Evolutionary conservation across 179 eudicot species (phyloP).

Genomic region (Nepenthes alata): DNA sequence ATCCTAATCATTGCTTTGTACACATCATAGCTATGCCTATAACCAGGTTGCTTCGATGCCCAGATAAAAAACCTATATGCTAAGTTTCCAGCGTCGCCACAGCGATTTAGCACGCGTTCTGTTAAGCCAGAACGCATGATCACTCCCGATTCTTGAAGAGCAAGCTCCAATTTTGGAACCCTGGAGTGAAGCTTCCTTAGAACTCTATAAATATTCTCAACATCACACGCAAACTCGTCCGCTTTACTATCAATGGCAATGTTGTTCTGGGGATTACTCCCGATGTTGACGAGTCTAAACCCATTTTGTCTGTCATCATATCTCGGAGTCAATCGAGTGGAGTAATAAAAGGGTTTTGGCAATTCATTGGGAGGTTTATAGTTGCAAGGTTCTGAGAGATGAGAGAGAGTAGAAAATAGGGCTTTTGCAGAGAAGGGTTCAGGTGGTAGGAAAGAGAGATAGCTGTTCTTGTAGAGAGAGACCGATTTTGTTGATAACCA

Average conservation of each 20-base stretch:
- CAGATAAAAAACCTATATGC: constrained; percentile 67
- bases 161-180: constrained; percentile 83
- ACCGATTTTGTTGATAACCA: constrained; percentile 17
- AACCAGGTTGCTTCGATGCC: constrained; percentile 70
- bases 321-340: not conserved
- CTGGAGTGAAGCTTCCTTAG: constrained; percentile 70
- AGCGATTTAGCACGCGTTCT: constrained; percentile 66
- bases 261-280: constrained; percentile 4
- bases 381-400: not conserved
- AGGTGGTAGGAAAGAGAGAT: constrained; percentile 5
- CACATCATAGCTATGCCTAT: constrained; percentile 61
- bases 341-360: not conserved
- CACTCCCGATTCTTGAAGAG: constrained; percentile 60
- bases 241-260: constrained; percentile 16
- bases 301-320: constrained; percentile 10
- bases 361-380: constrained; percentile 1
- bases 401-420: constrained; percentile 13
- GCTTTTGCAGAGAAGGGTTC: constrained; percentile 6
- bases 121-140: constrained; percentile 50
- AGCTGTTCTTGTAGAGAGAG: constrained; percentile 4
- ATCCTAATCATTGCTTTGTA: constrained; percentile 61
- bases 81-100: constrained; percentile 86
- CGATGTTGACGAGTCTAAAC: constrained; percentile 20
- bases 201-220: constrained; percentile 63
- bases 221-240: constrained; percentile 64